These are phyloP conservation scores for Prunus davidiana DNA, from an alignment of 306 rosid genomes.

Conservation along the genomic window DNA sequence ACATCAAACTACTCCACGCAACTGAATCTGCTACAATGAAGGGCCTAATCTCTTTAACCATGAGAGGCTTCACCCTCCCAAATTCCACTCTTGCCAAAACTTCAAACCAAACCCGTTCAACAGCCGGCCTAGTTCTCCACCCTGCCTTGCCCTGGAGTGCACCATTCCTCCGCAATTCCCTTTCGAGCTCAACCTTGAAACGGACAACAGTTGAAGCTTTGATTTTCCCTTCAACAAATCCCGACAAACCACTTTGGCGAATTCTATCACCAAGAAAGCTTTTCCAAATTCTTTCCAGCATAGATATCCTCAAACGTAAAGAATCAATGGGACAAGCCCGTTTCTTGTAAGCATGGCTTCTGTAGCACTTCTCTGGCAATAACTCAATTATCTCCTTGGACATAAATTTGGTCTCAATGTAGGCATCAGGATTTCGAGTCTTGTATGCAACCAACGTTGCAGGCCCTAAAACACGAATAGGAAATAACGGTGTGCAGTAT, in stretches of 20 bases:
- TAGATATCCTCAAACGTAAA: slow-evolving; percentile 42
- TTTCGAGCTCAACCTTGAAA: slow-evolving; percentile 70
- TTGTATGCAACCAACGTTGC: slow-evolving; percentile 62
- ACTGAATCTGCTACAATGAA: slow-evolving; percentile 57
- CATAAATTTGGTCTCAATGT: slow-evolving; percentile 38
- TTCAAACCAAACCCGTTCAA: slow-evolving; percentile 63
- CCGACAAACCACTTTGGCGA: slow-evolving; percentile 34
- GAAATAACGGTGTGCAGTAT: slow-evolving; percentile 57
- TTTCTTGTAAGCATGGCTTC: slow-evolving; percentile 30
- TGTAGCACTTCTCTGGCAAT: slow-evolving; percentile 77
- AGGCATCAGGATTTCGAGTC: slow-evolving; percentile 48
- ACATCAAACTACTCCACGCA: slow-evolving; percentile 72
- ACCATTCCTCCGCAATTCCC: slow-evolving; percentile 29
- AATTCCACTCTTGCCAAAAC: slow-evolving; percentile 57
- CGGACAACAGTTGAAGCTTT: slow-evolving; percentile 53
- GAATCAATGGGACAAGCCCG: slow-evolving; percentile 56
- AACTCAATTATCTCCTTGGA: slow-evolving; percentile 67
- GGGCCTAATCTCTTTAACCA: slow-evolving; percentile 51
- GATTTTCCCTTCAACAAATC: slow-evolving; percentile 62
- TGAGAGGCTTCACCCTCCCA: slow-evolving; percentile 48
- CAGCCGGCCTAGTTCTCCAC: slow-evolving; percentile 73
- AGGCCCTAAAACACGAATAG: slow-evolving; percentile 59
- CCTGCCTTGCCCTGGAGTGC: slow-evolving; percentile 33
- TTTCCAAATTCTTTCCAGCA: slow-evolving; percentile 56
- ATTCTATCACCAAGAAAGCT: slow-evolving; percentile 48